A percentile compares a stretch with the other conserved stretches of the same genome.
phyloP scores from a whole-genome alignment of 2,329 filamentous ascomycete genomes.

The Colletotrichum paranaense region DNA sequence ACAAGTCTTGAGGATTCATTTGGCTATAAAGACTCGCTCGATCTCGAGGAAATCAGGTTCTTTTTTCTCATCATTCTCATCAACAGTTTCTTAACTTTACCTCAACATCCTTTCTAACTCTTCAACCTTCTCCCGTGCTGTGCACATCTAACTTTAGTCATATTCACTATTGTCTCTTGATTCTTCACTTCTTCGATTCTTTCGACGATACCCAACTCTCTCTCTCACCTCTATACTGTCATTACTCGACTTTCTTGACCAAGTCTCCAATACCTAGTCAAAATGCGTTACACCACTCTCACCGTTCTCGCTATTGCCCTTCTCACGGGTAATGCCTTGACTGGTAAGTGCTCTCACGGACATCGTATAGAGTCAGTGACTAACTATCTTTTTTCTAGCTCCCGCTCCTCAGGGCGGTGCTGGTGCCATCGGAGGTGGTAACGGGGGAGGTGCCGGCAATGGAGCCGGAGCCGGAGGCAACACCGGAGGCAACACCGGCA shows the following conservation, averaged over 20 bases:
- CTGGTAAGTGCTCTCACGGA: neutral
- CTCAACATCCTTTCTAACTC: neutral
- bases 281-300: constrained; percentile 13
- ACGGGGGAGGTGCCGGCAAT: neutral
- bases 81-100: constrained; percentile 11
- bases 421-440: constrained; percentile 3
- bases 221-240: no score
- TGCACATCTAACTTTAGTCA: constrained; percentile 8
- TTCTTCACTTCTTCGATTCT: constrained; percentile 11
- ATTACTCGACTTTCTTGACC: neutral
- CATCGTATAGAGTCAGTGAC: neutral
- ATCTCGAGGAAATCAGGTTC: no score
- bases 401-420: constrained; percentile 5
- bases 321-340: constrained; percentile 11
- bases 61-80: neutral
- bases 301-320: constrained; percentile 15
- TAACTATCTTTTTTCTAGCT: neutral
- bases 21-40: no score
- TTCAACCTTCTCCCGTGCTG: constrained; percentile 11
- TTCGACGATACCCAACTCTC: neutral
- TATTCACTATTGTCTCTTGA: neutral
- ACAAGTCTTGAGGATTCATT: no score
- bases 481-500: neutral
- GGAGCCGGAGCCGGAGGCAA: neutral
- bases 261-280: constrained; percentile 9